Base-by-base conservation (phyloP, 1,284 basidiomycete genomes). In the Volvariella surrecta region DNA sequence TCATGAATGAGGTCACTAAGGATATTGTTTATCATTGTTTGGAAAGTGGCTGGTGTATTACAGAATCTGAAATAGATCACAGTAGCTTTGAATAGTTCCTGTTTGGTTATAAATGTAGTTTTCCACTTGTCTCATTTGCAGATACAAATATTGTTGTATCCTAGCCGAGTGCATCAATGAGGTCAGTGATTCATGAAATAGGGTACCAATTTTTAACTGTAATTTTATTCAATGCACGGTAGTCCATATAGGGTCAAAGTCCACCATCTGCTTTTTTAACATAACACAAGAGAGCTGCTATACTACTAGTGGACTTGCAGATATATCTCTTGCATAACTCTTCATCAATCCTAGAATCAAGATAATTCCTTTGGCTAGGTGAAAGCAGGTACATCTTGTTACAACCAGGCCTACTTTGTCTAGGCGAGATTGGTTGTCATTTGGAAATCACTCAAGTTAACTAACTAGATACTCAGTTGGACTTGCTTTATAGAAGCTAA, bases 191-290 rank as follows among this genome's bases (percentile, higher is more conserved):
- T 16, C 58, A 53, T 16, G 58, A 34, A 0, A 69, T 32, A 2
- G 59, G 58, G 55, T 61, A 47, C 45, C 54, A 50, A 56, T 55
- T 49, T 32, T 56, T 56, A 11, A 43, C 42, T 0, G 54, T 53
- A n/a, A 52, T 49, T 2, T 32, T 28, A 38, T 68, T 69, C 22
- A 68, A 51, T 15, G 46, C 51, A 1, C 59, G 47, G 47, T 64
- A 68, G 40, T 70, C 62, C 2, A 65, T 53, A 39, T 59, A 61
- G 1, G 63, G 55, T 2, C 62, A 49, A 0, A 65, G 46, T 3
- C 59, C 59, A 49, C 67, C 63, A 47, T 65, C 64, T 52, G 69
- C 70, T 50, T 70, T 70, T 39, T 59, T 57, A 2, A 68, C 56
- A 47, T 70, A 73, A 17, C 72, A 60, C 39, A 71, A 53, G 0